Evolutionary conservation across 1,284 basidiomycete species (phyloP), one percentile per base, ranked within the genome.

Genomic region (Thecaphora frezii): DNA sequence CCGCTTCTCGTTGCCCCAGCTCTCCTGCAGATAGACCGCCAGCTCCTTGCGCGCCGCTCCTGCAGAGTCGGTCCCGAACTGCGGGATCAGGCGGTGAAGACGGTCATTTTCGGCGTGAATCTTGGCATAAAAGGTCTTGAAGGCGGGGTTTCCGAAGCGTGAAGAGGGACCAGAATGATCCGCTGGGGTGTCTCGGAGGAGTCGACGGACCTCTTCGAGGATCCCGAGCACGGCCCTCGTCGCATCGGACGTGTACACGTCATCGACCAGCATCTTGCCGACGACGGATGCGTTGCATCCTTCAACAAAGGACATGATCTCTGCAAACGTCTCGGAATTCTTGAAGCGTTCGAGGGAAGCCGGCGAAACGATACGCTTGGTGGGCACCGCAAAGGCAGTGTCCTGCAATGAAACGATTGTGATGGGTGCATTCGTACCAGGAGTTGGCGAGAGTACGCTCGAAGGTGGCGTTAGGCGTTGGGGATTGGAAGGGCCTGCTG

Each of bases 71-170:
- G 76, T 73, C 2, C 46, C 38, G 1, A 74, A 74, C 60, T 84
- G 85, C 43, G 48, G 68, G 10, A 69, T 47, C 37, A 38, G 50
- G 28, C 46, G 51, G 36, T 65, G 59, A 19, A 69, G 56, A 37
- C 23, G 52, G 46, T 58, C 23, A 74, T 84, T 67, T 70, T 89
- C 90, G 79, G 89, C 84, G 19, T 82, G 76, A 16, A 97, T 83
- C 71, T 86, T 86, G 80, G 94, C 91, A 73, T 94, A 91, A 73
- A 98, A 93, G 0, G 85, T 86, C 71, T 89, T 84, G 81, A 99
- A 99, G 0, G 94, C 94, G 1, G 94, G 93, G 80, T 99, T 99
- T 2, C 94, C 96, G 73, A 99, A 99, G 24, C 96, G 83, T 42
- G 93, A 97, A 1, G 88, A 87, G 58, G 88, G 86, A 77, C 97